A percentile compares a stretch with the other conserved stretches of the same genome.
phyloP scores from a whole-genome alignment of 2,329 filamentous ascomycete genomes.

The Talaromyces sp. region DNA sequence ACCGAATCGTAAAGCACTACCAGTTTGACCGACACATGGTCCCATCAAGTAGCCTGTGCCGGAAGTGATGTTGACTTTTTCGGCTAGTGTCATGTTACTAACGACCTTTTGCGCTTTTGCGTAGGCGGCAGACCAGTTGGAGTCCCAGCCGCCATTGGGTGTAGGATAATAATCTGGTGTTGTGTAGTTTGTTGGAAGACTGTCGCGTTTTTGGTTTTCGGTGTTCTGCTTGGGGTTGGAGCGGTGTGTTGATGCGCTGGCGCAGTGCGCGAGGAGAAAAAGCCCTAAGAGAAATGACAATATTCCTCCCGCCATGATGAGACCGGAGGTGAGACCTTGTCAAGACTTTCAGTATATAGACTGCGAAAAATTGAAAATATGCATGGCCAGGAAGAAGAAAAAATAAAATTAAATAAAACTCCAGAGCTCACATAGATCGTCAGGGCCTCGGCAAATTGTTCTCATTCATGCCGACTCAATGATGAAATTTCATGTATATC shows the following conservation, averaged over 20 bases:
- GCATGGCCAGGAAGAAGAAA: background rate
- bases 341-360: background rate
- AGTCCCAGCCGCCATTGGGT: slow-evolving; percentile 67
- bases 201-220: background rate
- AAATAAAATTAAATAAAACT: background rate
- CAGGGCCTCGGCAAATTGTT: background rate
- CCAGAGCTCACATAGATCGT: background rate
- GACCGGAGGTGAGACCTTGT: background rate
- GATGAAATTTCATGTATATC: background rate
- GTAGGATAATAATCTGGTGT: slow-evolving; percentile 66
- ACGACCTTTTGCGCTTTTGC: slow-evolving; percentile 66
- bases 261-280: background rate
- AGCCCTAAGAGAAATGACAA: background rate
- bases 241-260: background rate
- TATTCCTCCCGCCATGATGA: background rate
- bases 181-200: slow-evolving; percentile 21
- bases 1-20: slow-evolving; percentile 65
- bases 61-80: slow-evolving; percentile 74
- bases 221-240: background rate
- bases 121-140: slow-evolving; percentile 68
- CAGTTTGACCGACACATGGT: slow-evolving; percentile 72
- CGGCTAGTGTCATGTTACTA: slow-evolving; percentile 71
- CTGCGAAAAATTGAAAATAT: too few species aligned
- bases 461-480: background rate
- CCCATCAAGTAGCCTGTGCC: slow-evolving; percentile 65